Percentiles rank a stretch among this genome's conserved stretches.
These are phyloP conservation scores for Antrodiella citrinella DNA, from an alignment of 768 basidiomycete species.

Conservation along the genomic window DNA sequence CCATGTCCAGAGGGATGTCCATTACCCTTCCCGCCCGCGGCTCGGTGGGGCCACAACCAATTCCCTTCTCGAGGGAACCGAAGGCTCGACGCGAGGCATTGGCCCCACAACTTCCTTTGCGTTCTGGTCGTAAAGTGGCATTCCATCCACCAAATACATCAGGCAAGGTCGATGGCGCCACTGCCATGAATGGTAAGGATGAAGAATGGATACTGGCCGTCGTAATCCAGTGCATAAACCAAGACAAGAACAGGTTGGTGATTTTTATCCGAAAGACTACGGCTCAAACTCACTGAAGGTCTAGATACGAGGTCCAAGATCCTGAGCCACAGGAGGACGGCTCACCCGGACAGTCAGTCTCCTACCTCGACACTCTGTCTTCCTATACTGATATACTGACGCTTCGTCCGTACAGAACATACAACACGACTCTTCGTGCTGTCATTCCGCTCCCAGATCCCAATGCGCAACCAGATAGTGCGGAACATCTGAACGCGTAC, in stretches of 20 bases:
- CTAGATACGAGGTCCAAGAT: conserved; percentile 81
- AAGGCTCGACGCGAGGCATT: conserved; percentile 59
- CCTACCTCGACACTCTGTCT: background rate
- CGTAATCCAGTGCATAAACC: conserved; percentile 59
- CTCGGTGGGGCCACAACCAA: conserved; percentile 47
- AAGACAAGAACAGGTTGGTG: conserved; percentile 62
- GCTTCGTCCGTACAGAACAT: conserved; percentile 37
- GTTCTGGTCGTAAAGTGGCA: conserved; percentile 71
- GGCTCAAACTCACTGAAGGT: background rate
- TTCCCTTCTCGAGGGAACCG: conserved; percentile 54
- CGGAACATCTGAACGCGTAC: conserved; percentile 61
- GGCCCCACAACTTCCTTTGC: conserved; percentile 56
- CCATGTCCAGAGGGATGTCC: conserved; percentile 38
- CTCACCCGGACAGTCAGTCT: conserved; percentile 47
- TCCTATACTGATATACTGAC: too few species aligned
- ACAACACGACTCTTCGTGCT: conserved; percentile 59
- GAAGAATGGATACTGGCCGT: conserved; percentile 76
- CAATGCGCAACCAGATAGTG: conserved; percentile 42
- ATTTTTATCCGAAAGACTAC: background rate
- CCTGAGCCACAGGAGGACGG: conserved; percentile 79
- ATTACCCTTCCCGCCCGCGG: conserved; percentile 48
- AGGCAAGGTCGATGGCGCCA: conserved; percentile 48
- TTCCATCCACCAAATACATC: conserved; percentile 55
- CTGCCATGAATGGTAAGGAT: conserved; percentile 32
- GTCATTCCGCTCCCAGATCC: conserved; percentile 81